A percentile compares a stretch with the other conserved stretches of the same genome.
Conservation (phyloP, 2,329 filamentous ascomycete species). For the Calonectria pauciramosa region DNA sequence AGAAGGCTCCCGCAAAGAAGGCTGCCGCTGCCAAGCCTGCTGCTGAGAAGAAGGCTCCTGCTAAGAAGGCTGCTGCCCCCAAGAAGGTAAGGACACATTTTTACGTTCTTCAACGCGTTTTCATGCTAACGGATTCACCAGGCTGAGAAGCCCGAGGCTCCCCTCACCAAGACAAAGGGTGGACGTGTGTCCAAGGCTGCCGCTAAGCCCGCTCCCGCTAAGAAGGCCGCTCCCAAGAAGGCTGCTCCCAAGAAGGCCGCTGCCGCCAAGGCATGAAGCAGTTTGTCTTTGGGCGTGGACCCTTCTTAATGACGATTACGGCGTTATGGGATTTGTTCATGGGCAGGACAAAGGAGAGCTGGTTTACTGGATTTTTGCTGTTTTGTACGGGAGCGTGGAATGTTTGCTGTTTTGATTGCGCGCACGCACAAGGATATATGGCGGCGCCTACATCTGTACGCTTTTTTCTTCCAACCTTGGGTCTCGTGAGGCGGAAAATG, state of each 20-base stretch:
- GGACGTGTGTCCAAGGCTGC: conserved; percentile 83
- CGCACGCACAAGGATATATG: conserved; percentile 35
- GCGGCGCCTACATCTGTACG: conserved; percentile 34
- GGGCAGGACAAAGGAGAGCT: conserved; percentile 44
- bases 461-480: conserved; percentile 31
- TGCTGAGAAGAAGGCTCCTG: conserved; percentile 44
- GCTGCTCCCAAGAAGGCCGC: conserved; percentile 63
- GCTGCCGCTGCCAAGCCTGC: conserved; percentile 56
- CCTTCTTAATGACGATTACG: conserved; percentile 55
- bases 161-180: conserved; percentile 86
- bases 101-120: neutral
- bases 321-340: conserved; percentile 51
- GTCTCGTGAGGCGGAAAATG: conserved; percentile 36
- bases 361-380: conserved; percentile 43
- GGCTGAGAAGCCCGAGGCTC: conserved; percentile 70
- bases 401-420: conserved; percentile 41
- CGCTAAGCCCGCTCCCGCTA: conserved; percentile 62
- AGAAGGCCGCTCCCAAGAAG: conserved; percentile 61
- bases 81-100: conserved; percentile 34
- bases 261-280: conserved; percentile 54
- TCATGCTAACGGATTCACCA: neutral
- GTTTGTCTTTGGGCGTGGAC: conserved; percentile 38
- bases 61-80: conserved; percentile 43
- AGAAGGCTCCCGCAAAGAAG: conserved; percentile 59
- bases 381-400: conserved; percentile 44